A percentile compares a stretch with the other conserved stretches of the same genome.
Conservation (phyloP, 2,329 filamentous ascomycete species). For the Aspergillus fumigatus region DNA sequence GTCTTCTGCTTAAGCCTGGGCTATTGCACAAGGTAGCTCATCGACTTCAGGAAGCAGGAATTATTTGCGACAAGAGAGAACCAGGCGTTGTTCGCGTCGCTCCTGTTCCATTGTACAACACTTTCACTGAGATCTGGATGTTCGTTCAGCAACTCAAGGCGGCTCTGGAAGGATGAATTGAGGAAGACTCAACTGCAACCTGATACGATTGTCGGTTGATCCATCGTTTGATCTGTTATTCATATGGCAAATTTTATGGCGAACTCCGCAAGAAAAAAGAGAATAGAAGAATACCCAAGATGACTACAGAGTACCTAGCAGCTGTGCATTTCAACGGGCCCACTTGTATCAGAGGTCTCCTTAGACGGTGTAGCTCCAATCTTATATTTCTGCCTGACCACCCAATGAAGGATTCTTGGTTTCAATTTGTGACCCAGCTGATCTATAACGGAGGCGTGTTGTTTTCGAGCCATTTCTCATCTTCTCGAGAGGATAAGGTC, state of each 20-base stretch:
- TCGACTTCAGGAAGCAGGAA: constrained; percentile 63
- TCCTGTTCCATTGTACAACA: constrained; percentile 77
- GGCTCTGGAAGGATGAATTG: constrained; percentile 20
- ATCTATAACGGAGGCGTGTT: neutral
- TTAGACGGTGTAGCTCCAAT: neutral
- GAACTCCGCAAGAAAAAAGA: neutral
- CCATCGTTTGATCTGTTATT: neutral
- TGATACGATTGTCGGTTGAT: neutral
- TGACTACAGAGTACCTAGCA: neutral
- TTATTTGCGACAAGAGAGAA: constrained; percentile 76
- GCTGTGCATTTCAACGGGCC: neutral
- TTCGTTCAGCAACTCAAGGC: constrained; percentile 44
- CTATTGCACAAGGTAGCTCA: constrained; percentile 64
- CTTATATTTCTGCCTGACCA: neutral
- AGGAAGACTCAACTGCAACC: neutral
- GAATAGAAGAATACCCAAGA: neutral
- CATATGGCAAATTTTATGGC: neutral
- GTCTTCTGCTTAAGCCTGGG: constrained; percentile 64
- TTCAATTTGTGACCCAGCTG: too few species aligned
- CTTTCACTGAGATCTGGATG: constrained; percentile 64
- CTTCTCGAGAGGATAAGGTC: neutral
- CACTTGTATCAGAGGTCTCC: neutral
- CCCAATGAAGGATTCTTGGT: neutral
- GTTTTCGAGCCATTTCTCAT: too few species aligned
- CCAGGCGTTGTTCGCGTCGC: constrained; percentile 79